These are phyloP conservation scores for Hawksworthiomyces lignivorus DNA, from an alignment of 2,329 filamentous ascomycete species.

Conservation along the genomic window DNA sequence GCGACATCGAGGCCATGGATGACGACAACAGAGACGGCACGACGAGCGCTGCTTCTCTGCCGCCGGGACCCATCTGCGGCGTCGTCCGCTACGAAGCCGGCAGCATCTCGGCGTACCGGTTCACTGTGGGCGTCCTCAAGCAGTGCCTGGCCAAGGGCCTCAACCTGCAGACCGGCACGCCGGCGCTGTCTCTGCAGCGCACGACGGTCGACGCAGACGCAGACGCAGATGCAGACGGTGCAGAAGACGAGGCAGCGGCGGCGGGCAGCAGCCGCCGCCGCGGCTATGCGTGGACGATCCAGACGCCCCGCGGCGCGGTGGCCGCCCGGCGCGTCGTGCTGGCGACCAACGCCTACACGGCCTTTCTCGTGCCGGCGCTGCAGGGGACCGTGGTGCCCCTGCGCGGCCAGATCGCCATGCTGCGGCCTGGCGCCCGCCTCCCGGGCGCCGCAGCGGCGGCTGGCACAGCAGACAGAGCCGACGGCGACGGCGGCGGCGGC, in stretches of 20 bases:
- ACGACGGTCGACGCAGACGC: slow-evolving; percentile 10
- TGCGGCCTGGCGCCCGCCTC: slow-evolving; percentile 26
- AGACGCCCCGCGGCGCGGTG: slow-evolving; percentile 36
- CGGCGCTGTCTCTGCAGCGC: slow-evolving; percentile 24
- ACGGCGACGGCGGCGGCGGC: background rate
- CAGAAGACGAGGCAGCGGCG: too few relatives aligned
- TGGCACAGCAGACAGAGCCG: too few relatives aligned
- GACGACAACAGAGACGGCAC: too few relatives aligned
- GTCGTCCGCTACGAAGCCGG: slow-evolving; percentile 38
- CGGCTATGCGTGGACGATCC: slow-evolving; percentile 36
- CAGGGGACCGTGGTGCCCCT: slow-evolving; percentile 41
- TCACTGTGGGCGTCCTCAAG: slow-evolving; percentile 35
- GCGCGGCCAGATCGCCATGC: slow-evolving; percentile 42
- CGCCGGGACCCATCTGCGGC: slow-evolving; percentile 34
- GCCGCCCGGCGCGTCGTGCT: slow-evolving; percentile 36
- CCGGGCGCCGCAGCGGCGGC: too few relatives aligned
- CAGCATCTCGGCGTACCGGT: slow-evolving; percentile 32
- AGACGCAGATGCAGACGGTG: slow-evolving; percentile 1
- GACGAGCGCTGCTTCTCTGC: too few relatives aligned
- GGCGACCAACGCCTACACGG: slow-evolving; percentile 48
- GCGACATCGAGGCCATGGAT: slow-evolving; percentile 16
- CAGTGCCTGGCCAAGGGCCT: slow-evolving; percentile 34
- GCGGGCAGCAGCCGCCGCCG: background rate
- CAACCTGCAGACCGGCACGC: slow-evolving; percentile 46
- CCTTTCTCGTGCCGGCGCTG: slow-evolving; percentile 33